Conservation (phyloP, 2,329 filamentous ascomycete genomes). For the Colletotrichum lini region DNA sequence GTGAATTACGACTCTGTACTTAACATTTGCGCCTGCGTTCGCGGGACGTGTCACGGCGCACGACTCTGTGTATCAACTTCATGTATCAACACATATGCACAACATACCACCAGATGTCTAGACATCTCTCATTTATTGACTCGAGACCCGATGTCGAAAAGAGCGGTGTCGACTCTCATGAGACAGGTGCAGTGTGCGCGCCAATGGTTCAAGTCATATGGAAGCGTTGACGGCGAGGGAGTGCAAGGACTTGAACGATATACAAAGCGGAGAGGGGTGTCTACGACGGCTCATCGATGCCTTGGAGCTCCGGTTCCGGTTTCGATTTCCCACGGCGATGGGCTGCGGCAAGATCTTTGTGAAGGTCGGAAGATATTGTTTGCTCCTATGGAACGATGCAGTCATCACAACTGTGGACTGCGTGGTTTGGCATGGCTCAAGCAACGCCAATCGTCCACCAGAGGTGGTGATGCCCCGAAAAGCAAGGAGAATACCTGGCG, state of each 20-base stretch:
- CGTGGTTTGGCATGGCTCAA: too few relatives aligned
- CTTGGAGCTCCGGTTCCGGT: too few relatives aligned
- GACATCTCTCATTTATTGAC: neutral
- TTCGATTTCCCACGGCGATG: too few relatives aligned
- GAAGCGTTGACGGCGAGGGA: too few relatives aligned
- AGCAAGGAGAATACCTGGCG: neutral
- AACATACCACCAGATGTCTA: conserved; percentile 23
- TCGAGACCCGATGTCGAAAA: neutral
- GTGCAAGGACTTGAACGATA: too few relatives aligned
- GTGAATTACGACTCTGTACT: neutral
- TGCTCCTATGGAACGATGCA: too few relatives aligned
- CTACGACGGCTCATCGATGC: neutral
- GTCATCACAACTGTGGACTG: too few relatives aligned
- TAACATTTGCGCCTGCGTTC: neutral
- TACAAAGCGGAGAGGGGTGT: neutral
- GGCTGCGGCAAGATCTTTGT: too few relatives aligned
- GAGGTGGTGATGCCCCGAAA: neutral
- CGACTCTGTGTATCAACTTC: conserved; percentile 35
- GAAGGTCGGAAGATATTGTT: too few relatives aligned
- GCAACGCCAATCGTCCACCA: neutral
- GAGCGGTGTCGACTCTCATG: neutral
- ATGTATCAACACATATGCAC: conserved; percentile 13
- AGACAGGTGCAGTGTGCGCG: neutral
- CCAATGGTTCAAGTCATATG: neutral
- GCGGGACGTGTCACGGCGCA: conserved; percentile 17